A percentile compares a stretch with the other conserved stretches of the same genome.
phyloP scores from a whole-genome alignment of 1,284 basidiomycete genomes.

The Schizophyllum commune region DNA sequence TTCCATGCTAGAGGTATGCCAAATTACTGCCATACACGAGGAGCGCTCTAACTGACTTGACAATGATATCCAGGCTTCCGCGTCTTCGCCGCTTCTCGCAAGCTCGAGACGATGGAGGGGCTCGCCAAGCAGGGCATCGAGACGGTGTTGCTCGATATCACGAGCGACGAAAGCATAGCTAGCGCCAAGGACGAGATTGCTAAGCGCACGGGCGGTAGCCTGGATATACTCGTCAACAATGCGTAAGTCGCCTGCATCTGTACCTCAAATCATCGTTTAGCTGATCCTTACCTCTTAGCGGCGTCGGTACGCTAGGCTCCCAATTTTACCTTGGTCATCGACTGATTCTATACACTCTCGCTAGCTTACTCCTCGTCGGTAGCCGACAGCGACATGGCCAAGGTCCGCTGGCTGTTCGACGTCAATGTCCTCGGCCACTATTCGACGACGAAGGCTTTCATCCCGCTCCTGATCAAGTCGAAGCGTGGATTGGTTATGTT shows the following conservation, averaged over 20 bases:
- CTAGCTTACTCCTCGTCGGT: slow-evolving; percentile 11
- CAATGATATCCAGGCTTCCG: slow-evolving; percentile 15
- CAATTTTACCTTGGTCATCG: background rate
- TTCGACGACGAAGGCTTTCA: background rate
- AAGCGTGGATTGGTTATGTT: background rate
- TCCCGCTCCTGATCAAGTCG: background rate
- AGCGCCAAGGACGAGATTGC: slow-evolving; percentile 12
- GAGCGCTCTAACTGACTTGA: too few species aligned
- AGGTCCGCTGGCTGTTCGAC: slow-evolving; percentile 15
- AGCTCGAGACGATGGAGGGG: slow-evolving; percentile 15
- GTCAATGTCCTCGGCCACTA: slow-evolving; percentile 15
- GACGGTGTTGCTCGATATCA: slow-evolving; percentile 21
- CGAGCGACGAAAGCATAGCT: slow-evolving; percentile 12
- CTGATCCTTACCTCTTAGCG: background rate
- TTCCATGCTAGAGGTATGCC: background rate
- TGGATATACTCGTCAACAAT: slow-evolving; percentile 24
- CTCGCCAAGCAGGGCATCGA: slow-evolving; percentile 17
- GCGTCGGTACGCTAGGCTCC: background rate
- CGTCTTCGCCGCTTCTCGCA: slow-evolving; percentile 23
- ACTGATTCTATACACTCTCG: background rate
- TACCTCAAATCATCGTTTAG: background rate
- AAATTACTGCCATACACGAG: background rate
- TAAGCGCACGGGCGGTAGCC: slow-evolving; percentile 16
- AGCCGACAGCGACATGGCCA: slow-evolving; percentile 14
- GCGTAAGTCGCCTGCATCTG: slow-evolving; percentile 15